Evolutionary conservation across 306 rosid species (phyloP).

Genomic region (Fagus sylvatica): DNA sequence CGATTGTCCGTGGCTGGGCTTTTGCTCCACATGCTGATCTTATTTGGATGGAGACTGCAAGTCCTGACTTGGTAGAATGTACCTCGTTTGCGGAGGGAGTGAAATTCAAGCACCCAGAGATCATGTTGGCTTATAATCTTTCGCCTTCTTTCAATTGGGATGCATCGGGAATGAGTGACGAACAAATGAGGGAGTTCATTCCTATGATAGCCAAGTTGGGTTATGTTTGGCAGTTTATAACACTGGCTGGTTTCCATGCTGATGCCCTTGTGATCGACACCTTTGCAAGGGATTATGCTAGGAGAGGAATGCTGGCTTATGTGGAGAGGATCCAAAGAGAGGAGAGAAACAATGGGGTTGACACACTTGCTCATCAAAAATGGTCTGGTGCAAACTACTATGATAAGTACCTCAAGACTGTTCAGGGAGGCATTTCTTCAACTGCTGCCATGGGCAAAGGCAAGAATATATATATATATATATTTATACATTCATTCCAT

Average conservation of each 20-base stretch:
- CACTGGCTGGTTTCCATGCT: constrained; percentile 87
- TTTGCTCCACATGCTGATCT: constrained; percentile 81
- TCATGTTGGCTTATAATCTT: constrained; percentile 81
- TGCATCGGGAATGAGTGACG: constrained; percentile 87
- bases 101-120: constrained; percentile 52
- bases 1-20: constrained; percentile 81
- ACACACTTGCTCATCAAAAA: constrained; percentile 95
- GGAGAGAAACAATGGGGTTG: constrained; percentile 88
- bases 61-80: constrained; percentile 75
- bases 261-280: constrained; percentile 76
- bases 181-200: constrained; percentile 76
- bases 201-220: constrained; percentile 82
- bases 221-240: constrained; percentile 89
- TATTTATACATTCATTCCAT: neutral
- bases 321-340: constrained; percentile 95
- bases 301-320: constrained; percentile 88
- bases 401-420: constrained; percentile 90
- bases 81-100: constrained; percentile 75
- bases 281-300: constrained; percentile 78
- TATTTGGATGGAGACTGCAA: constrained; percentile 89
- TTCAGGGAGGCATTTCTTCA: constrained; percentile 92
- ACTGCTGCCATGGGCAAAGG: constrained; percentile 99
- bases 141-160: constrained; percentile 99
- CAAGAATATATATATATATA: too few relatives aligned
- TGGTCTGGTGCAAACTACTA: constrained; percentile 98